These are phyloP conservation scores for Penicillium carneum DNA, from an alignment of 2,329 filamentous ascomycete genomes.

Conservation along the genomic window DNA sequence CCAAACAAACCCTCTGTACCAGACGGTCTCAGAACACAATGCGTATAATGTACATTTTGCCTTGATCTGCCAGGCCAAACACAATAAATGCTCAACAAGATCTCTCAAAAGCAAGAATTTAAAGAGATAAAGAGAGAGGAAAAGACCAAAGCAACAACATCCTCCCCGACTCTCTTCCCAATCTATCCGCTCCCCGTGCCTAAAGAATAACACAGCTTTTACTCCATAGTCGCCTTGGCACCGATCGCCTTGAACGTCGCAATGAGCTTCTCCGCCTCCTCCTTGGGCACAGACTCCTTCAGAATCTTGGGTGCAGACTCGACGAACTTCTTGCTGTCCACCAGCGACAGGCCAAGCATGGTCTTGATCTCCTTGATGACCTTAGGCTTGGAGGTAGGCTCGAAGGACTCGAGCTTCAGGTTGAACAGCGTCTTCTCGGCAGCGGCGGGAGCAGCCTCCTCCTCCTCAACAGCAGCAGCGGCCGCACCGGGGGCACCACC, in stretches of 20 bases:
- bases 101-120: slow-evolving; percentile 32
- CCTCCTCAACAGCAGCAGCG: slow-evolving; percentile 74
- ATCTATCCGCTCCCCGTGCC: slow-evolving; percentile 18
- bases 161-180: slow-evolving; percentile 14
- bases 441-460: slow-evolving; percentile 84
- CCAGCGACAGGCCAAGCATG: slow-evolving; percentile 90
- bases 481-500: slow-evolving; percentile 67
- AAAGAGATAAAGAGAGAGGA: slow-evolving; percentile 25
- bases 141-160: background rate
- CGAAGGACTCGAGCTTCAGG: slow-evolving; percentile 90
- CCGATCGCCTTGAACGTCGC: slow-evolving; percentile 92
- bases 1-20: slow-evolving; percentile 35
- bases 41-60: slow-evolving; percentile 51
- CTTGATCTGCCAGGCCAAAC: slow-evolving; percentile 37
- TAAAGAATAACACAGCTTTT: slow-evolving; percentile 48
- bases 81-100: slow-evolving; percentile 32
- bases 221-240: slow-evolving; percentile 90
- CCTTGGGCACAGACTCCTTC: slow-evolving; percentile 99
- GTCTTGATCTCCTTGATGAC: slow-evolving; percentile 99
- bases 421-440: slow-evolving; percentile 97
- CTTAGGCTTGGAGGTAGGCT: slow-evolving; percentile 91
- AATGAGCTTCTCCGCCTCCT: slow-evolving; percentile 98
- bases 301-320: slow-evolving; percentile 97
- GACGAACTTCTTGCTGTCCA: slow-evolving; percentile 99
- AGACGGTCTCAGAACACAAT: slow-evolving; percentile 37